These are phyloP conservation scores for Monosporascus cannonballus DNA, from an alignment of 2,329 filamentous ascomycete species.

Conservation along the genomic window DNA sequence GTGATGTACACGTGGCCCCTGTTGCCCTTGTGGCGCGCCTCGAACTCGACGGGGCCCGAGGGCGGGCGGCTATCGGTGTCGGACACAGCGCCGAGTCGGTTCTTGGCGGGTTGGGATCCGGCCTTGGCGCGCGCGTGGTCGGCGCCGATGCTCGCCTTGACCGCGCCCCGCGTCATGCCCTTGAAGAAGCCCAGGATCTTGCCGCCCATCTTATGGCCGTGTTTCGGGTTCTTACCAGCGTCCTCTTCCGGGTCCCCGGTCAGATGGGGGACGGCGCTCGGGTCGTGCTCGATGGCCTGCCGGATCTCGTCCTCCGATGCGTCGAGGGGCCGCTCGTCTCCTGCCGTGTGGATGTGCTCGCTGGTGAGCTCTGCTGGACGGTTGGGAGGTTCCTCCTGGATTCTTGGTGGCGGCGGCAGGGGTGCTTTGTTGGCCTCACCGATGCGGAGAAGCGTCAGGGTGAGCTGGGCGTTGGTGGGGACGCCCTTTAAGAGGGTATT, in stretches of 20 bases:
- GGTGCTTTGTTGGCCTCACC: constrained; percentile 78
- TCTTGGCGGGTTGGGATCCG: constrained; percentile 55
- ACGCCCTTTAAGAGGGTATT: constrained; percentile 76
- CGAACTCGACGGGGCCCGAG: constrained; percentile 71
- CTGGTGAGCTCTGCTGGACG: constrained; percentile 34
- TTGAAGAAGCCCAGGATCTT: constrained; percentile 62
- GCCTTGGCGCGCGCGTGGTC: constrained; percentile 65
- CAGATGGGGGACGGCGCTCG: constrained; percentile 25
- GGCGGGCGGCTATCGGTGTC: constrained; percentile 36
- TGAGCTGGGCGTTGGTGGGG: constrained; percentile 80
- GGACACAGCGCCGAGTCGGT: constrained; percentile 65
- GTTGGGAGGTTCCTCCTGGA: constrained; percentile 29
- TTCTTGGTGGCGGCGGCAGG: constrained; percentile 52
- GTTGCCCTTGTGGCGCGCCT: constrained; percentile 61
- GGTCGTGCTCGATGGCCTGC: constrained; percentile 48
- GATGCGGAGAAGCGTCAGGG: constrained; percentile 72
- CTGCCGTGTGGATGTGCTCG: constrained; percentile 43
- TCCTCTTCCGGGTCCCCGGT: constrained; percentile 39
- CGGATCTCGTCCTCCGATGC: constrained; percentile 62
- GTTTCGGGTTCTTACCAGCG: constrained; percentile 35
- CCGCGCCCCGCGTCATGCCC: constrained; percentile 60
- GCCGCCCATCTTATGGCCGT: constrained; percentile 30
- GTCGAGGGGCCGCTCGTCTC: constrained; percentile 43
- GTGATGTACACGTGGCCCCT: constrained; percentile 69
- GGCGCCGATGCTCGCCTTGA: constrained; percentile 66